Evolutionary conservation across 176 grass and related monocot species (phyloP).

Genomic region (Paspalum vaginatum): DNA sequence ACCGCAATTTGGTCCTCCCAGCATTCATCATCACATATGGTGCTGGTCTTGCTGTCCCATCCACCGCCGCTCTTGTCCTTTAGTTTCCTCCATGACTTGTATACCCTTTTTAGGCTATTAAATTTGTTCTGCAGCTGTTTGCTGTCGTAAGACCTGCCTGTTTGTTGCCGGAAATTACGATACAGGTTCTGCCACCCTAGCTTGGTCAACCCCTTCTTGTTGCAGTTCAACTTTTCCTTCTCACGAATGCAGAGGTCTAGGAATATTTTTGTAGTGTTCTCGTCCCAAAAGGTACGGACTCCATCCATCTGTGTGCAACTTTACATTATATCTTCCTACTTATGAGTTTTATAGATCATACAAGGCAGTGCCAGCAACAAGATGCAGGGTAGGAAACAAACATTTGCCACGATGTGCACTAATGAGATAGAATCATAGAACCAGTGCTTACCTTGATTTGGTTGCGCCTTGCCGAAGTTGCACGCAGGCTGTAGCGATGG

Average conservation of each 20-base stretch:
- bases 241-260: not conserved
- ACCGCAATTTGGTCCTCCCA: not conserved
- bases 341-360: not conserved
- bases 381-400: not conserved
- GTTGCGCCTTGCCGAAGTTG: not conserved
- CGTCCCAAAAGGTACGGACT: not conserved
- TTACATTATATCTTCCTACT: not conserved
- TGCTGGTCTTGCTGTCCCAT: not conserved
- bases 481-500: not conserved
- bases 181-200: not conserved
- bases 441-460: not conserved
- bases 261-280: not conserved
- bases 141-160: not conserved
- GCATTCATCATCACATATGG: not conserved
- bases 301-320: not conserved
- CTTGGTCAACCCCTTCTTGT: not conserved
- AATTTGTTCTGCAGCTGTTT: slow-evolving; percentile 21
- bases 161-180: not conserved
- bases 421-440: no score
- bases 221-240: not conserved
- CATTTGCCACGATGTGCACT: no score
- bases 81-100: not conserved
- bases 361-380: not conserved
- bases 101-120: not conserved
- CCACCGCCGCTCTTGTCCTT: not conserved